Percentiles rank a stretch among this genome's conserved stretches.
phyloP scores from a whole-genome alignment of 1,284 basidiomycete species.

The Wallemia mellicola region DNA sequence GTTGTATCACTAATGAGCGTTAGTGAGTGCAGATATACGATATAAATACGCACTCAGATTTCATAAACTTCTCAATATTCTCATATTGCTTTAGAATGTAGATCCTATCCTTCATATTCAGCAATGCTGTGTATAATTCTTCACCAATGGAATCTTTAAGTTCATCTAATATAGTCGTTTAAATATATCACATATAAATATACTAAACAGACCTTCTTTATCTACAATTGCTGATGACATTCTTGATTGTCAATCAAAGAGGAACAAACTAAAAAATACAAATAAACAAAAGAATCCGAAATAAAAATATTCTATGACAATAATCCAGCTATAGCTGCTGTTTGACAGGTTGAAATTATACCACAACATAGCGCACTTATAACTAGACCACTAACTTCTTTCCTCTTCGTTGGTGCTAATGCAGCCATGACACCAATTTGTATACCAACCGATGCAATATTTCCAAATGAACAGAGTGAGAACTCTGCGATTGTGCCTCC shows the following conservation, averaged over 20 bases:
- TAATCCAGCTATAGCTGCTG: conserved; percentile 12
- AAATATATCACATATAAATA: neutral
- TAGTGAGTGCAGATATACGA: neutral
- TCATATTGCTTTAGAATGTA: neutral
- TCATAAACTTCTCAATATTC: neutral
- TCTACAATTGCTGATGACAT: no score
- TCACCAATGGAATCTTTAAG: neutral
- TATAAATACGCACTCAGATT: neutral
- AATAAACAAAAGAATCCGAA: neutral
- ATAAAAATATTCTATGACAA: conserved; percentile 3
- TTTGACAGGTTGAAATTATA: conserved; percentile 14
- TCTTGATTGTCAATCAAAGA: no score
- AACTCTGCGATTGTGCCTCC: conserved; percentile 7
- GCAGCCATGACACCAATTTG: conserved; percentile 14
- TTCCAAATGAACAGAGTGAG: conserved; percentile 15
- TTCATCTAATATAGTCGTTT: neutral
- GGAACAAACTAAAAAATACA: neutral
- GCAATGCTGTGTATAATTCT: neutral
- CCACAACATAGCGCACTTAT: conserved; percentile 4
- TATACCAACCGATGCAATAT: conserved; percentile 11
- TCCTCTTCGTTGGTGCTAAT: conserved; percentile 3
- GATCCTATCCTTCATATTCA: neutral
- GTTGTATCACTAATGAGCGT: neutral
- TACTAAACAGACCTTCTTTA: no score
- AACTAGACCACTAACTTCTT: conserved; percentile 3